Percentiles rank a stretch among this genome's conserved stretches.
phyloP scores from a whole-genome alignment of 2,329 filamentous ascomycete genomes.

The Conoideocrella luteorostrata region DNA sequence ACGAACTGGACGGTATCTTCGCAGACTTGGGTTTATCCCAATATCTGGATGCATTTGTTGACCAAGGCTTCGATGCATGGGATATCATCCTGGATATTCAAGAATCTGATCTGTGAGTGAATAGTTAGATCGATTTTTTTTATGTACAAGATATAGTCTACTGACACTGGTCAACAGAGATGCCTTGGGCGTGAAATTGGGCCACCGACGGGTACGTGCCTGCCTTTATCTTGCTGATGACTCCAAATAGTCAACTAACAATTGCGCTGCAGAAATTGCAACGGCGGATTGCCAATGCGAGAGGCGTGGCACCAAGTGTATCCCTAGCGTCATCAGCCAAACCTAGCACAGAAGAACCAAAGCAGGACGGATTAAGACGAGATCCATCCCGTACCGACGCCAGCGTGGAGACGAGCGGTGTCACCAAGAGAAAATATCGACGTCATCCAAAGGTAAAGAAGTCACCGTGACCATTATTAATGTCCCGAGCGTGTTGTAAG shows the following conservation, averaged over 20 bases:
- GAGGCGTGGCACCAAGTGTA: slow-evolving; percentile 52
- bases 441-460: slow-evolving; percentile 63
- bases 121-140: not conserved
- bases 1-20: slow-evolving; percentile 58
- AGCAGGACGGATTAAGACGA: slow-evolving; percentile 45
- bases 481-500: not conserved
- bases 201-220: slow-evolving; percentile 66
- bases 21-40: slow-evolving; percentile 72
- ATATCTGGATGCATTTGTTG: slow-evolving; percentile 65
- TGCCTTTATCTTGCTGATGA: slow-evolving; percentile 10
- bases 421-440: slow-evolving; percentile 67
- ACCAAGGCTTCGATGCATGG: slow-evolving; percentile 82
- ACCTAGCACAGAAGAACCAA: slow-evolving; percentile 46
- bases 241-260: slow-evolving; percentile 7
- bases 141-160: not conserved
- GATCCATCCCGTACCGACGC: slow-evolving; percentile 42
- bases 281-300: slow-evolving; percentile 68
- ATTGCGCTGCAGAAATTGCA: slow-evolving; percentile 64
- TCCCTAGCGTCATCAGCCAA: slow-evolving; percentile 44
- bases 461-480: not conserved
- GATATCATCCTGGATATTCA: slow-evolving; percentile 78
- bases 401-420: slow-evolving; percentile 35
- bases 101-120: slow-evolving; percentile 69
- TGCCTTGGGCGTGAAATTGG: slow-evolving; percentile 69
- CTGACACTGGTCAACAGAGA: slow-evolving; percentile 44